Percentiles rank a stretch among this genome's conserved stretches.
Evolutionary conservation across 768 basidiomycete species (phyloP).

Genomic region (Lactarius trivialis): DNA sequence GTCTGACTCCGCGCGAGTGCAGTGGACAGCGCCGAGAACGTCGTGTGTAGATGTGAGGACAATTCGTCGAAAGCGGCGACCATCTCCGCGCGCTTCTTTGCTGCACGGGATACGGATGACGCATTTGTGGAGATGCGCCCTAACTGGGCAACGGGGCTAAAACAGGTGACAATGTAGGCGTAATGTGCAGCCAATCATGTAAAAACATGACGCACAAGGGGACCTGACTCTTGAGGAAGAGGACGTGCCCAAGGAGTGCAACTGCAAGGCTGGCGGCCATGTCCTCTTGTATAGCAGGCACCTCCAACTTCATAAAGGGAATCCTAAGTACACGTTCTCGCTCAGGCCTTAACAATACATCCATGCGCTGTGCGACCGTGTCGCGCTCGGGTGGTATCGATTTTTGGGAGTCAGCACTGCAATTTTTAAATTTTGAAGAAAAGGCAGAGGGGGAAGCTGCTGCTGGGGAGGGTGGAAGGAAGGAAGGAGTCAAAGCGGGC

Average conservation of each 20-base stretch:
- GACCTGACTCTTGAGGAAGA: slow-evolving; percentile 74
- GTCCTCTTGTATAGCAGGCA: slow-evolving; percentile 45
- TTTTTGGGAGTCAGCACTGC: neutral
- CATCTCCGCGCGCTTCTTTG: slow-evolving; percentile 56
- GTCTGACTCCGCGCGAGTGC: slow-evolving; percentile 42
- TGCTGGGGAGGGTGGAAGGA: slow-evolving; percentile 3
- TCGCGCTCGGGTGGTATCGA: neutral
- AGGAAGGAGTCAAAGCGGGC: slow-evolving; percentile 12
- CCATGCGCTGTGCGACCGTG: neutral
- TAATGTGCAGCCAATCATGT: neutral
- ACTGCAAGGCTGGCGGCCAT: slow-evolving; percentile 60
- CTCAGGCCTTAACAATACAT: neutral
- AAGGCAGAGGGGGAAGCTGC: neutral
- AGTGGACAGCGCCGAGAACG: slow-evolving; percentile 65
- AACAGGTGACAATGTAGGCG: neutral
- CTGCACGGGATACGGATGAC: slow-evolving; percentile 42
- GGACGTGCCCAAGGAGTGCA: slow-evolving; percentile 58
- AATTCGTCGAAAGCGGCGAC: slow-evolving; percentile 64
- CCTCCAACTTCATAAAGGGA: slow-evolving; percentile 42
- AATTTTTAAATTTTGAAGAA: neutral
- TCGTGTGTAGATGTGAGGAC: slow-evolving; percentile 65
- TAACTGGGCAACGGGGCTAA: slow-evolving; percentile 62
- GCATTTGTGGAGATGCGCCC: slow-evolving; percentile 43
- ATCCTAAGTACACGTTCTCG: slow-evolving; percentile 25
- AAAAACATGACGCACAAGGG: slow-evolving; percentile 53